Percentiles rank a stretch among this genome's conserved stretches.
These are phyloP conservation scores for Pseudopithomyces chartarum DNA, from an alignment of 2,329 filamentous ascomycete species.

Conservation along the genomic window DNA sequence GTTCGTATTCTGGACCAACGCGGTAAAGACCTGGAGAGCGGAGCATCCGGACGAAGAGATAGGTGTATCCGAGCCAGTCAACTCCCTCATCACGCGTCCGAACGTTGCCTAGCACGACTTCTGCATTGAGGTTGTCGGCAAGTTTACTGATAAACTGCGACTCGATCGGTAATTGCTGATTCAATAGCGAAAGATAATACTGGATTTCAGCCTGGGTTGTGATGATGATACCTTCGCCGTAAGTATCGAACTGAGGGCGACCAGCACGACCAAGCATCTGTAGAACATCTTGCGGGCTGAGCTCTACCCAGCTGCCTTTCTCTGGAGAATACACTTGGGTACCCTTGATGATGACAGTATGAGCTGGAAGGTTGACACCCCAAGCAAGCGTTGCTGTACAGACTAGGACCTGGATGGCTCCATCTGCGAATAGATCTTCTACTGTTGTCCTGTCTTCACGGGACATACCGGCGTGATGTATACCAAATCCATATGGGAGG, in stretches of 20 bases:
- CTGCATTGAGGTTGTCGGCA: conserved; percentile 94
- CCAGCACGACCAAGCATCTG: conserved; percentile 99
- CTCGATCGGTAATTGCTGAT: conserved; percentile 96
- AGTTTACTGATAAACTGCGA: conserved; percentile 92
- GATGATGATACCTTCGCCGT: conserved; percentile 98
- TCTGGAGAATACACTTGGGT: conserved; percentile 98
- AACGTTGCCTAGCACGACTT: conserved; percentile 92
- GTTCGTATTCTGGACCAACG: conserved; percentile 93
- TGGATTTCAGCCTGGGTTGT: conserved; percentile 94
- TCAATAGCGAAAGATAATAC: conserved; percentile 94
- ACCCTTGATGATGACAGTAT: conserved; percentile 98
- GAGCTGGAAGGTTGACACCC: conserved; percentile 97
- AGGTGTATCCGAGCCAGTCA: conserved; percentile 99
- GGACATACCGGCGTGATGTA: conserved; percentile 97
- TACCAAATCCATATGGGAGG: conserved; percentile 94
- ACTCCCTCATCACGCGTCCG: conserved; percentile 92
- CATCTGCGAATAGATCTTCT: conserved; percentile 90
- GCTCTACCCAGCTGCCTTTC: conserved; percentile 97
- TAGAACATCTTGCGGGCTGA: conserved; percentile 95
- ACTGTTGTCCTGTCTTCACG: conserved; percentile 93
- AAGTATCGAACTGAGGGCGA: conserved; percentile 94
- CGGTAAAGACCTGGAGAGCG: conserved; percentile 93
- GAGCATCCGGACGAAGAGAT: conserved; percentile 97
- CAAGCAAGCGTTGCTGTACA: conserved; percentile 98
- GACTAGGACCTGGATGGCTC: conserved; percentile 90